These are phyloP conservation scores for Emiliania huxleyi DNA, from an alignment of 78 protist species.

Conservation along the genomic window DNA sequence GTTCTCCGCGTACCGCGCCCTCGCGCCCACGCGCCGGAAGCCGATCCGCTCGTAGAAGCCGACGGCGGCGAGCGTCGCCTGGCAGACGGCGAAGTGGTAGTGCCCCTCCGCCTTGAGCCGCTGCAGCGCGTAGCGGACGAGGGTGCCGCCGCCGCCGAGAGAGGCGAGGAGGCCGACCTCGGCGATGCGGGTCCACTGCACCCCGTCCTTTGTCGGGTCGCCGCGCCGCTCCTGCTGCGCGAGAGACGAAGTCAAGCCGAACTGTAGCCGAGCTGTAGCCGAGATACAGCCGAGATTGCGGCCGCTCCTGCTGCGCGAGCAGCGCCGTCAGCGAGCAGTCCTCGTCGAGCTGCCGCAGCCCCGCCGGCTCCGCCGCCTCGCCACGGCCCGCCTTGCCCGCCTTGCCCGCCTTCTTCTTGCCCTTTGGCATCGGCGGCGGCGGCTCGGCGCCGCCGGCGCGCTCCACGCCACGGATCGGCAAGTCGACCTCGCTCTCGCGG, in stretches of 20 bases:
- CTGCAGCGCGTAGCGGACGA: background rate
- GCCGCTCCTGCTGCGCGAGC: background rate
- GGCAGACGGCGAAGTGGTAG: background rate
- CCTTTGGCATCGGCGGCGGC: no score
- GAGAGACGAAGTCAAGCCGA: background rate
- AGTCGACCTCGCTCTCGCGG: background rate
- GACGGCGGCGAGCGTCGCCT: slow-evolving; percentile 1
- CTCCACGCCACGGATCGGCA: background rate
- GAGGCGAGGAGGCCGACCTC: slow-evolving; percentile 2
- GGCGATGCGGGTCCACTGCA: slow-evolving; percentile 13
- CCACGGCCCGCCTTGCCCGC: no score
- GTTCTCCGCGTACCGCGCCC: background rate
- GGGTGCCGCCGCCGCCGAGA: background rate
- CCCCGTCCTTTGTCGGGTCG: slow-evolving; percentile 1
- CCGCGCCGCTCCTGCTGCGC: background rate
- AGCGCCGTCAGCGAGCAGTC: background rate
- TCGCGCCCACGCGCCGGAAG: slow-evolving; percentile 7
- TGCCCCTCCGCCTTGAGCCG: background rate
- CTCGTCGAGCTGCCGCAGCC: slow-evolving; percentile 9
- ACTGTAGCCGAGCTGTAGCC: no score
- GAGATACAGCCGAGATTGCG: no score
- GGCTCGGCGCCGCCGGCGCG: slow-evolving; percentile 14
- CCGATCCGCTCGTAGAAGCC: background rate
- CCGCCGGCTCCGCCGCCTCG: no score
- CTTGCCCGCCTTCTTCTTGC: no score